A percentile compares a stretch with the other conserved stretches of the same genome.
These are phyloP conservation scores for Eruca vesicaria DNA, from an alignment of 441 rosid genomes.

Conservation along the genomic window DNA sequence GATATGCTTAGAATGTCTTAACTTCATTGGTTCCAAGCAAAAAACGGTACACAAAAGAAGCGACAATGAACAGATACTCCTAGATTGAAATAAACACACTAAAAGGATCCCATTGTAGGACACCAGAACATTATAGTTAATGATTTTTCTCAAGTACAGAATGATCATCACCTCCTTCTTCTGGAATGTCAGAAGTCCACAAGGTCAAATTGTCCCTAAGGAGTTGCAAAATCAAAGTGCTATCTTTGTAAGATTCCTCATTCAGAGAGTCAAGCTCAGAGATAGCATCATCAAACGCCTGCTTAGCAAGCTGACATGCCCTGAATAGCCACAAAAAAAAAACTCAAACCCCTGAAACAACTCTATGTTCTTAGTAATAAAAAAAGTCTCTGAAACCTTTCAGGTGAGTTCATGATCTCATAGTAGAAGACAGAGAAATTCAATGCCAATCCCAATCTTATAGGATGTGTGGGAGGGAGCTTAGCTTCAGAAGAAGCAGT, in stretches of 20 bases:
- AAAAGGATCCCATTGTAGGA: background rate
- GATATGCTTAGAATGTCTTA: no score
- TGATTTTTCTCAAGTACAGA: constrained; percentile 7
- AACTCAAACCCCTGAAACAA: constrained; percentile 3
- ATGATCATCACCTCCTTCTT: constrained; percentile 36
- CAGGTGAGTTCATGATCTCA: constrained; percentile 73
- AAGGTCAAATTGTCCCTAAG: constrained; percentile 75
- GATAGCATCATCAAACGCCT: constrained; percentile 76
- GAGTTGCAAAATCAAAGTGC: constrained; percentile 78
- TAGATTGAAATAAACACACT: background rate
- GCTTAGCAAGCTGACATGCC: constrained; percentile 43
- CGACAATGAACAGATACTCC: no score
- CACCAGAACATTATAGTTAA: background rate
- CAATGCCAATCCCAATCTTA: constrained; percentile 69
- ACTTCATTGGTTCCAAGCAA: background rate
- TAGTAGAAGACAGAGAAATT: constrained; percentile 80
- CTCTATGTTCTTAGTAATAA: background rate
- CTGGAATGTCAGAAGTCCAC: constrained; percentile 72
- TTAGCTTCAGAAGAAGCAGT: constrained; percentile 51
- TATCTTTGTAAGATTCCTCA: constrained; percentile 82
- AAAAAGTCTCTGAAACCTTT: constrained; percentile 24
- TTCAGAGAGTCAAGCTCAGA: constrained; percentile 69
- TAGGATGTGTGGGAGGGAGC: constrained; percentile 71
- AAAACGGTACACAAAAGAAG: background rate
- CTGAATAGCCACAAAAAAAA: background rate